Evolutionary conservation across 2,329 filamentous ascomycete species (phyloP), one percentile per base, ranked within the genome.

Genomic region (Blastomyces gilchristii): DNA sequence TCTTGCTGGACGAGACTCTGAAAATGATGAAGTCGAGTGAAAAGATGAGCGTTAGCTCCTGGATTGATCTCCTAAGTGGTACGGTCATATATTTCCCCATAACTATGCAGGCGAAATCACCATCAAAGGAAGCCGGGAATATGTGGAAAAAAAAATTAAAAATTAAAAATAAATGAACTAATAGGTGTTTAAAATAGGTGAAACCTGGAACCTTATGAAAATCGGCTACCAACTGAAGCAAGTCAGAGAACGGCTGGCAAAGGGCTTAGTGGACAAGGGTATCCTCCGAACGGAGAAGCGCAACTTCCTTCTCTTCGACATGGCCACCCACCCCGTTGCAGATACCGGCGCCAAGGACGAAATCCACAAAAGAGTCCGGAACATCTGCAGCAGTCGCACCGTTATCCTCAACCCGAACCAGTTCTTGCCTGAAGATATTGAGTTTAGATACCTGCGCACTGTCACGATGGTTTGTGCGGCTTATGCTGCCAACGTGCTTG

Each of bases 1-100:
- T 97, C 67, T 83, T 99, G 71, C 84, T 99, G 72, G 94, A 99
- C 78, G 94, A 99, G 81, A 90, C 94, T 64, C 81, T 99, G 73
- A 99, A 99, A 82, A 96, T 99, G 92, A 99, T 99, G 93, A 99
- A 99, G 83, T 87, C 90, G 70, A 97, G 91, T 78, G 94, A 99
- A 82, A 97, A 96, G 84, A 97, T 99, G 94, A 97, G 94, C 78
- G 94, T 99, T 69, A 94, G 90, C 81, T 90, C 91, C 56, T 99
- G 94, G 94, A 97, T 99, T 76, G 94, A 99, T 77, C 81, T 99
- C 69, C 93, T 99, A 91, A 97, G 92, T 77, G 94, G 93, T 97
- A 85, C 70, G 82, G 14, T 34, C 52, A 2, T 54, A 18, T 37
- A 11, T n/a, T 7, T 54, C 2, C 73, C 62, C 3, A 41, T 41